Evolutionary conservation across 306 rosid genomes (phyloP).

Genomic region (Luffa aegyptiaca): DNA sequence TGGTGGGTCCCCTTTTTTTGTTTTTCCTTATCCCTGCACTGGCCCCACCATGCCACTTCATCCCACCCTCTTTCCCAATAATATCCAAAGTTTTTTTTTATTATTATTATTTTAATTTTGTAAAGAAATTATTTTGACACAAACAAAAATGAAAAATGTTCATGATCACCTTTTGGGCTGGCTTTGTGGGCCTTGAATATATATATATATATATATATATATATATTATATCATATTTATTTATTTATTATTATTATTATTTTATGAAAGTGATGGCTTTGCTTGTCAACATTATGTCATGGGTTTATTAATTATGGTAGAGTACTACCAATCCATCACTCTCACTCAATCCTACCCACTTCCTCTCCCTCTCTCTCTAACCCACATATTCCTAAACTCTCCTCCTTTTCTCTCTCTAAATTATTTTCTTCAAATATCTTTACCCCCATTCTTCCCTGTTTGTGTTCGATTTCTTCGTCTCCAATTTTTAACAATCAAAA

Average conservation of each 20-base stretch:
- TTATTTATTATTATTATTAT: background rate
- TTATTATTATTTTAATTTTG: background rate
- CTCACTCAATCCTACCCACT: constrained; percentile 3
- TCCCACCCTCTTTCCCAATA: background rate
- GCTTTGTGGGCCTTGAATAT: background rate
- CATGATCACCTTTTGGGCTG: constrained; percentile 7
- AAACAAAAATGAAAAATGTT: background rate
- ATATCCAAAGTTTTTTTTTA: background rate
- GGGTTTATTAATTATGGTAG: background rate
- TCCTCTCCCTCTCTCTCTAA: background rate
- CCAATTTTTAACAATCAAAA: no score
- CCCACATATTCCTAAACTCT: no score
- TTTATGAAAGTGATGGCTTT: constrained; percentile 4
- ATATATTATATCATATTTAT: no score
- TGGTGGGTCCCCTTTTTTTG: background rate
- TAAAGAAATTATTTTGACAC: background rate
- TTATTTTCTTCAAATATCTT: background rate
- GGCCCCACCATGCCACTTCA: background rate
- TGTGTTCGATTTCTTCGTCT: background rate
- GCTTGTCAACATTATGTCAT: constrained; percentile 11
- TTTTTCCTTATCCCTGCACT: background rate
- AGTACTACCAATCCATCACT: constrained; percentile 3
- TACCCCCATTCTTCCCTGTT: background rate
- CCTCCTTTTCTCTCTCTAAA: background rate
- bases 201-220: no score